Percentiles rank a stretch among this genome's conserved stretches.
These are phyloP conservation scores for Chaetomium strumarium DNA, from an alignment of 2,329 filamentous ascomycete genomes.

Conservation along the genomic window DNA sequence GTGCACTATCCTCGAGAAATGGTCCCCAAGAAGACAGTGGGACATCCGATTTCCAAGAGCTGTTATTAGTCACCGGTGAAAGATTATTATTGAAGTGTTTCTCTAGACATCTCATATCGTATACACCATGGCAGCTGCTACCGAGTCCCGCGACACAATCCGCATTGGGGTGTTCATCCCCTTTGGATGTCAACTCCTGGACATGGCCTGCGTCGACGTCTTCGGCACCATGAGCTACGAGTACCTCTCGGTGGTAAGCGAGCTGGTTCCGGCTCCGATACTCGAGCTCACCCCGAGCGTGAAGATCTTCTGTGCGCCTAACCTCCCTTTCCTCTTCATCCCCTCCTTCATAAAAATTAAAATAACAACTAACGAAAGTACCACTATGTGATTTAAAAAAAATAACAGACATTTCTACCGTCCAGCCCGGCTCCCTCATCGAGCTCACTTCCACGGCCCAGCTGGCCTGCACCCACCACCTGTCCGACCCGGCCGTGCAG, in stretches of 20 bases:
- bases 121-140: not conserved
- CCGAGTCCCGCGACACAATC: conserved; percentile 26
- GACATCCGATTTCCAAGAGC: not conserved
- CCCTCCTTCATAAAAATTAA: too few species aligned
- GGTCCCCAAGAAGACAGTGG: not conserved
- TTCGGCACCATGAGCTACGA: conserved; percentile 41
- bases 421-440: conserved; percentile 33
- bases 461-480: conserved; percentile 39
- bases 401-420: conserved; percentile 38
- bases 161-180: conserved; percentile 49
- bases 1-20: not conserved
- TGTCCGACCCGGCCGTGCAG: conserved; percentile 40
- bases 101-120: too few species aligned
- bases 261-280: conserved; percentile 34
- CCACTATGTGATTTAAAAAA: not conserved
- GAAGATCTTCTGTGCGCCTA: conserved; percentile 32
- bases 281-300: conserved; percentile 38
- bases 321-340: not conserved
- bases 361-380: too few species aligned
- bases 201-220: conserved; percentile 46
- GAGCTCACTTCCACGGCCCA: conserved; percentile 36
- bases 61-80: too few species aligned
- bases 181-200: conserved; percentile 41
- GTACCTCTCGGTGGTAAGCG: conserved; percentile 34
- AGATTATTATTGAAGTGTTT: too few species aligned